Evolutionary conservation across 352 stramenopile genomes (phyloP).

Genomic region (Phytophthora capsici): DNA sequence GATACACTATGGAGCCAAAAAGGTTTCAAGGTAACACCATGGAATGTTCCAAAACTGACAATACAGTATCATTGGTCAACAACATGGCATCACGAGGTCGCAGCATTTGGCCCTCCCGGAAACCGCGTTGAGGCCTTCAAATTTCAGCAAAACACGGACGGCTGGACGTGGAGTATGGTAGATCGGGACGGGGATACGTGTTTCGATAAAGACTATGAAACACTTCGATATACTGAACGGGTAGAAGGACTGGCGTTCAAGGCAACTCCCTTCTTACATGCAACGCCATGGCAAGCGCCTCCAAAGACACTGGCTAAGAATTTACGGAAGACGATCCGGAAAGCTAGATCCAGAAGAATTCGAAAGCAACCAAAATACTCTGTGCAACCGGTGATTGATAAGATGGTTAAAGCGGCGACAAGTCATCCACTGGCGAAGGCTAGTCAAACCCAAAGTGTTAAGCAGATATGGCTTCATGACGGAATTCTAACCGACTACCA

Average conservation of each 20-base stretch:
- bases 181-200: not conserved
- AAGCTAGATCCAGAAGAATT: not conserved
- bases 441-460: not conserved
- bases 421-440: not conserved
- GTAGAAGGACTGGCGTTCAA: not conserved
- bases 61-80: too few species aligned
- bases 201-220: not conserved
- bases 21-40: too few species aligned
- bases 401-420: not conserved
- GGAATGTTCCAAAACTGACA: too few species aligned
- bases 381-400: not conserved
- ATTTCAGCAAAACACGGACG: not conserved
- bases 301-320: not conserved
- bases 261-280: not conserved
- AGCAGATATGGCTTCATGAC: not conserved
- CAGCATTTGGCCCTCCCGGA: not conserved
- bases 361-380: not conserved
- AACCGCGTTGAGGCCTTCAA: not conserved
- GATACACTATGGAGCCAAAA: not conserved
- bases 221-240: not conserved
- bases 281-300: not conserved
- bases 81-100: not conserved
- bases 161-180: not conserved
- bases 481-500: not conserved
- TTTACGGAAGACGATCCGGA: not conserved